Conservation (phyloP, 2,329 filamentous ascomycete species). For the Penicillium sp. region DNA sequence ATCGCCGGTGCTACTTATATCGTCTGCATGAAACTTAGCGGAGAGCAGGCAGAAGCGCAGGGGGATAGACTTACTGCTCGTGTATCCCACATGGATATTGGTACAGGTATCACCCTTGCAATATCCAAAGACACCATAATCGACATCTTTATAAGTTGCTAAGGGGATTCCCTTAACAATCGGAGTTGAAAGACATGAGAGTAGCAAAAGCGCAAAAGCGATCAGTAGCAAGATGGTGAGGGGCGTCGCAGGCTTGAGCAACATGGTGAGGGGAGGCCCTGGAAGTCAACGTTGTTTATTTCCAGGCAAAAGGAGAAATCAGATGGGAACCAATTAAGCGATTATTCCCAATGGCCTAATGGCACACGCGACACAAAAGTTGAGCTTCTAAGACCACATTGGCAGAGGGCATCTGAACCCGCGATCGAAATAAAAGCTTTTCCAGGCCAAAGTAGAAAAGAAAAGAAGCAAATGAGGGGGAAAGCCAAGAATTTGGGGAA, state of each 20-base stretch:
- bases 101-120: slow-evolving; percentile 69
- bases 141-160: slow-evolving; percentile 70
- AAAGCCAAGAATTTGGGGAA: neutral
- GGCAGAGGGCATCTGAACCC: neutral
- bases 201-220: slow-evolving; percentile 79
- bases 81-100: slow-evolving; percentile 77
- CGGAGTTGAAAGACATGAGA: slow-evolving; percentile 88
- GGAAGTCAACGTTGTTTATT: neutral
- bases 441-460: neutral
- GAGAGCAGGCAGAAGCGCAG: slow-evolving; percentile 11
- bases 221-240: slow-evolving; percentile 79
- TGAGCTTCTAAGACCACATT: neutral
- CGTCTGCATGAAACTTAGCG: slow-evolving; percentile 23
- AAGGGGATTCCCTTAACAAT: slow-evolving; percentile 83
- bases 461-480: slow-evolving; percentile 7
- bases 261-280: slow-evolving; percentile 44
- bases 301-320: neutral
- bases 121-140: slow-evolving; percentile 91
- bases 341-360: neutral
- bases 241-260: slow-evolving; percentile 90
- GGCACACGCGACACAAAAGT: neutral
- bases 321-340: neutral
- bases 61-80: slow-evolving; percentile 62
- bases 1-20: slow-evolving; percentile 41
- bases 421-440: neutral